These are phyloP conservation scores for Neurospora sp. DNA, from an alignment of 495 filamentous ascomycete species.

Conservation along the genomic window DNA sequence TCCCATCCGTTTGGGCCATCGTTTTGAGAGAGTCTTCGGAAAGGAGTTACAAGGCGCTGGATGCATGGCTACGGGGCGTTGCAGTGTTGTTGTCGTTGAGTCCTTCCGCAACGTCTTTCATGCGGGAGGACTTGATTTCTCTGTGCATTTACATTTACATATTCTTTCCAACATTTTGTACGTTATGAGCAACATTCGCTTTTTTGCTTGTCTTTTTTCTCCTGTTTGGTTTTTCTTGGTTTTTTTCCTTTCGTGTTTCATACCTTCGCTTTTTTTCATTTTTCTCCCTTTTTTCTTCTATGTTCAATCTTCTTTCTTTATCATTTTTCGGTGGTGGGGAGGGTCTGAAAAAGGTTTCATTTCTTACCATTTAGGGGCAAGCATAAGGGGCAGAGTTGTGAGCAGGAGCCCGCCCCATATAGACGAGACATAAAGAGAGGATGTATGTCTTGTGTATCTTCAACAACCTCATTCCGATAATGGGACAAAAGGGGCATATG, in stretches of 20 bases:
- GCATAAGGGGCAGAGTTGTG: neutral
- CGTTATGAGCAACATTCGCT: neutral
- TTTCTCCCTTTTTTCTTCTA: neutral
- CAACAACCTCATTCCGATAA: neutral
- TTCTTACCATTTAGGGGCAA: neutral
- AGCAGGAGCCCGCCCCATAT: neutral
- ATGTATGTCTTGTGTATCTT: neutral
- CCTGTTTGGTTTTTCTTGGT: neutral
- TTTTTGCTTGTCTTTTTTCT: neutral
- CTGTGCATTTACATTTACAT: neutral
- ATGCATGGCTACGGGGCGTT: neutral
- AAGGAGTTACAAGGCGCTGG: neutral
- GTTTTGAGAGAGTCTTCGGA: neutral
- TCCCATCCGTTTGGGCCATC: neutral
- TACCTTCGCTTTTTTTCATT: neutral
- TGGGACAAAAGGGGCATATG: neutral
- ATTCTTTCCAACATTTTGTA: neutral
- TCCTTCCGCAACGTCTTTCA: neutral
- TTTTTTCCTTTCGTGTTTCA: neutral
- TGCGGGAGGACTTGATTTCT: neutral
- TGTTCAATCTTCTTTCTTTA: neutral
- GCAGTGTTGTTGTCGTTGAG: neutral
- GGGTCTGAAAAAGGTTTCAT: neutral
- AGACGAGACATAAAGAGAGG: neutral
- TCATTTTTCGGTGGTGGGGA: neutral